These are phyloP conservation scores for Silybum marianum DNA, from an alignment of 129 eudicot species.

Conservation along the genomic window DNA sequence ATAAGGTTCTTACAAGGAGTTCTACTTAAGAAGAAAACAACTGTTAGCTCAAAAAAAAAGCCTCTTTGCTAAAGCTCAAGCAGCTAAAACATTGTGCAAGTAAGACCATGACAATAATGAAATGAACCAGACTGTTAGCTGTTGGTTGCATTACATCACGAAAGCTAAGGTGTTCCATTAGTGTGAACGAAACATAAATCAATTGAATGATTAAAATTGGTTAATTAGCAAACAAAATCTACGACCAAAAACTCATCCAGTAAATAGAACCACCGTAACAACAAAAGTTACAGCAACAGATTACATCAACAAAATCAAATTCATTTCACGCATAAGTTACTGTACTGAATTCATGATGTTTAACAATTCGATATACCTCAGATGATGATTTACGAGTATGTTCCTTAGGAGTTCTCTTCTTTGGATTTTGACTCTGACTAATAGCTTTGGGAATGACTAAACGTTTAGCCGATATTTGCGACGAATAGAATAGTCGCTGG, in stretches of 20 bases:
- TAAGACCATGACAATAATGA: background rate
- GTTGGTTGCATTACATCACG: slow-evolving; percentile 15
- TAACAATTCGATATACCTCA: slow-evolving; percentile 38
- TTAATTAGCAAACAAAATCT: background rate
- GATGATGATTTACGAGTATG: slow-evolving; percentile 31
- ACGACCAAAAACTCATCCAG: background rate
- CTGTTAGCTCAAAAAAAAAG: too few species aligned
- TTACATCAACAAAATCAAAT: background rate
- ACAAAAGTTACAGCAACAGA: background rate
- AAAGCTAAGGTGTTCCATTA: background rate
- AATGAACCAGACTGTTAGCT: slow-evolving; percentile 1
- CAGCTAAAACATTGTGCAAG: background rate
- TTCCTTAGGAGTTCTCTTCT: slow-evolving; percentile 18
- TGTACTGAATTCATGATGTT: background rate
- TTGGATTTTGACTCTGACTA: slow-evolving; percentile 35
- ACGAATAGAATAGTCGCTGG: slow-evolving; percentile 41
- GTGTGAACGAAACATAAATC: background rate
- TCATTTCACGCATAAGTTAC: background rate
- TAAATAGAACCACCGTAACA: slow-evolving; percentile 2
- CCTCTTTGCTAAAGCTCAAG: background rate
- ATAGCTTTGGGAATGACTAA: slow-evolving; percentile 34
- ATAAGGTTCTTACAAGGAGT: background rate
- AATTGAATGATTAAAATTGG: background rate
- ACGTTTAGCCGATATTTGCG: slow-evolving; percentile 29
- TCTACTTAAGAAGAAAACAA: background rate